These are phyloP conservation scores for Neostapfia colusana DNA, from an alignment of 176 grass and related monocot species.

Conservation along the genomic window DNA sequence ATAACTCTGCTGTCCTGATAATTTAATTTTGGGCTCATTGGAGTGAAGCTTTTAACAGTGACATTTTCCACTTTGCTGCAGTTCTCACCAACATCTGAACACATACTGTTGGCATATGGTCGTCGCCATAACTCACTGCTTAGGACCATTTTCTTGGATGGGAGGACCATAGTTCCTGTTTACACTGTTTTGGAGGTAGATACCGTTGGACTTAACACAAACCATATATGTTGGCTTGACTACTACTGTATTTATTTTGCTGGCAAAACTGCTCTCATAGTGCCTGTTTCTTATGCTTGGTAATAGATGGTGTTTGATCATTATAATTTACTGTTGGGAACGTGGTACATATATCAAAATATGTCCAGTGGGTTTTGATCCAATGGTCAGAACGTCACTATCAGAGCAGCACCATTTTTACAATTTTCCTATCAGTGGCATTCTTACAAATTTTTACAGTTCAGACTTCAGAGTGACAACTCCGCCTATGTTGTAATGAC, in stretches of 20 bases:
- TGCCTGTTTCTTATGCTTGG: conserved; percentile 14
- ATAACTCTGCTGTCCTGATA: conserved; percentile 15
- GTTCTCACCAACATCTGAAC: conserved; percentile 97
- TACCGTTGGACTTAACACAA: background rate
- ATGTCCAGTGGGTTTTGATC: background rate
- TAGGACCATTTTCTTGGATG: conserved; percentile 79
- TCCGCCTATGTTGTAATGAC: no score
- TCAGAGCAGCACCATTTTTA: background rate
- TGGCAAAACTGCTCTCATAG: background rate
- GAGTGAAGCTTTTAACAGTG: background rate
- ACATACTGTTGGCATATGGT: conserved; percentile 96
- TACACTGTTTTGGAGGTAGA: conserved; percentile 97
- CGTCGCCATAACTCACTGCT: conserved; percentile 87
- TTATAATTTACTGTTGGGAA: background rate
- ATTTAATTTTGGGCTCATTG: conserved; percentile 18
- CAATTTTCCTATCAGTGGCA: background rate
- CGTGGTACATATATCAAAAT: background rate
- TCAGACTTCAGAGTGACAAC: background rate
- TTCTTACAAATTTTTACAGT: background rate
- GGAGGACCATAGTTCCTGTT: conserved; percentile 73
- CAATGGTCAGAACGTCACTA: background rate
- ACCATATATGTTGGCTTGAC: background rate
- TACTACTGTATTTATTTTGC: background rate
- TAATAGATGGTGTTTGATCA: conserved; percentile 7
- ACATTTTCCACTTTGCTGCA: conserved; percentile 39